Evolutionary conservation across 352 stramenopile species (phyloP), one percentile per base, ranked within the genome.

Genomic region (Aphanomyces cochlioides): DNA sequence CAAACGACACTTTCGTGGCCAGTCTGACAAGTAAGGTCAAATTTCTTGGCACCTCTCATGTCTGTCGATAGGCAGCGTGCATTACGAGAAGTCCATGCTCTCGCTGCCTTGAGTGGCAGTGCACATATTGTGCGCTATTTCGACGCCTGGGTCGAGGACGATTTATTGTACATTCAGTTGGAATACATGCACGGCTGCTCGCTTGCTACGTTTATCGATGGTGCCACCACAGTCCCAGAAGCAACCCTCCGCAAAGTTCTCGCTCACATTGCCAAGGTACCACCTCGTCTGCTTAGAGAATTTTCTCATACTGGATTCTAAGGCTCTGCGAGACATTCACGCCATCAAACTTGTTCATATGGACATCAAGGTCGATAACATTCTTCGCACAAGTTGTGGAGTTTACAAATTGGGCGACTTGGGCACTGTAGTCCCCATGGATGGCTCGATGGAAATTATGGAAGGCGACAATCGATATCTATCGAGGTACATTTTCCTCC

Each of bases 61-160:
- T 43, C 19, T 7, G 38, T 59, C 13, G 45, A 37, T 43, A 94
- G 85, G 28, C 82, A 92, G 67, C 80, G 87, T 63, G 85, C 84
- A 8, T 72, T 95, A 38, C 83, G 84, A 1, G 87, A 95, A 80
- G 87, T 95, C 8, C 85, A 93, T 61, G 87, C 85, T 39, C 74
- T 95, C 13, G 84, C 85, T n/a, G 87, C 87, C 28, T 73, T 95
- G 48, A 91, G 82, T 65, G 73, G 74, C 66, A 93, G 84, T 66
- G 86, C 82, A 10, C 85, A 95, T 60, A 71, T 95, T 39, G 82
- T 95, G 54, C 87, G 84, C 8, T 95, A 95, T 75, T 93, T 91
- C 73, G 84, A 93, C 75, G 87, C 87, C 45, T 95, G 87, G 87
- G 88, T 95, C 72, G 87, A 95, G 76, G 83, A 95, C 67, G 84